Conservation (phyloP, 1,284 basidiomycete species). For the Rhodotorula sp. region DNA sequence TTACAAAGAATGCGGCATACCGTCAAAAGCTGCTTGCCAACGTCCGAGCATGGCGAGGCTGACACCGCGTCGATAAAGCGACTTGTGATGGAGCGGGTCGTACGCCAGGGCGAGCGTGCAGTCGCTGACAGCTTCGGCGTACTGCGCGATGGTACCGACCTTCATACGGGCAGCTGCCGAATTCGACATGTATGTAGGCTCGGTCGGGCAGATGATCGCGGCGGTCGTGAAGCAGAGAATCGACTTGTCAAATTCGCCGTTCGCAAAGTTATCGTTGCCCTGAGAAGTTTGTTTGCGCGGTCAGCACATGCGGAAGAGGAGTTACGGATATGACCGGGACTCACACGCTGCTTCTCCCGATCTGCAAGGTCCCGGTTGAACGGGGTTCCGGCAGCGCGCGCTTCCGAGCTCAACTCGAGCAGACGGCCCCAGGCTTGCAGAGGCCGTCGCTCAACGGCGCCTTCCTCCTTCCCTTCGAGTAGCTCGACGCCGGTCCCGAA, state of each 20-base stretch:
- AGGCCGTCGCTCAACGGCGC: conserved; percentile 14
- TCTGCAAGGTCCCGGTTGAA: conserved; percentile 29
- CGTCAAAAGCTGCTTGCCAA: conserved; percentile 31
- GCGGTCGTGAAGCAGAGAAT: conserved; percentile 34
- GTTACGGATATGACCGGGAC: conserved; percentile 13
- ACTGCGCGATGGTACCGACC: conserved; percentile 26
- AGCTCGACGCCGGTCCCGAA: conserved; percentile 23
- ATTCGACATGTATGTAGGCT: conserved; percentile 22
- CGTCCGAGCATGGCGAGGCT: conserved; percentile 20
- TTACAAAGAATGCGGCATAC: background rate
- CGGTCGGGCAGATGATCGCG: conserved; percentile 25
- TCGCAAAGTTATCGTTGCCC: conserved; percentile 36
- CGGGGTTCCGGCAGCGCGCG: conserved; percentile 15
- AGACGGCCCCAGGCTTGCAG: conserved; percentile 29
- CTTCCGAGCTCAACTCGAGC: conserved; percentile 28
- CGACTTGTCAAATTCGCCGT: conserved; percentile 24
- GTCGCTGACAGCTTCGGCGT: conserved; percentile 34
- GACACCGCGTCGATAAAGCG: conserved; percentile 33
- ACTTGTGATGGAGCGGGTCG: conserved; percentile 28
- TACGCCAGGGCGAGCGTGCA: conserved; percentile 32
- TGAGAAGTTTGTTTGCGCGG: background rate
- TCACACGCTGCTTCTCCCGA: conserved; percentile 62
- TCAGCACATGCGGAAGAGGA: background rate
- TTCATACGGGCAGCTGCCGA: conserved; percentile 38
- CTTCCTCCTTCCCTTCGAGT: conserved; percentile 18